Percentiles rank a stretch among this genome's conserved stretches.
Conservation (phyloP, 768 basidiomycete genomes). For the Russula griseocarnosa region DNA sequence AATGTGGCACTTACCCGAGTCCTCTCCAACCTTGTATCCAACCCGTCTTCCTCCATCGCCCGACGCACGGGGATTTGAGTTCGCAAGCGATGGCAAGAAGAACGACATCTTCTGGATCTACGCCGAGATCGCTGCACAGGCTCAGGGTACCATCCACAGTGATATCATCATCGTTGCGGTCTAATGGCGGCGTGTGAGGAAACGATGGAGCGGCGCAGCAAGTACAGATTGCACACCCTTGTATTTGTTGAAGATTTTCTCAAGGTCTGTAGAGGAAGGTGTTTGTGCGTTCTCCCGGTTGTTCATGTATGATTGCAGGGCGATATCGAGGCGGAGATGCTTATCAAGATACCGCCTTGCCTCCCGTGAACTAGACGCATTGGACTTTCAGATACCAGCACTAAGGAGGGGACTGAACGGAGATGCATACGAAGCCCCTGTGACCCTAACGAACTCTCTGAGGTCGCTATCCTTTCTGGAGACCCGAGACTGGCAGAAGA, state of each 20-base stretch:
- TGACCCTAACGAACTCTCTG: slow-evolving; percentile 20
- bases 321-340: slow-evolving; percentile 65
- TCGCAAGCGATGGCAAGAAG: slow-evolving; percentile 79
- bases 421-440: slow-evolving; percentile 25
- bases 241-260: slow-evolving; percentile 42
- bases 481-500: slow-evolving; percentile 16
- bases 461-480: slow-evolving; percentile 21
- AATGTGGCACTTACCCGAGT: slow-evolving; percentile 49
- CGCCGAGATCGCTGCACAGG: slow-evolving; percentile 64
- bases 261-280: slow-evolving; percentile 37
- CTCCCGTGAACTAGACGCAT: slow-evolving; percentile 42
- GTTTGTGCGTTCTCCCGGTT: slow-evolving; percentile 39
- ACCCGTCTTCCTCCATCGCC: slow-evolving; percentile 62
- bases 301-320: slow-evolving; percentile 69
- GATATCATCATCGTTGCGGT: slow-evolving; percentile 59
- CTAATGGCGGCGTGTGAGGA: slow-evolving; percentile 34
- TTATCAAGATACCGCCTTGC: slow-evolving; percentile 67
- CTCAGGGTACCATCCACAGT: slow-evolving; percentile 75
- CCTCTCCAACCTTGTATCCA: slow-evolving; percentile 82
- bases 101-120: slow-evolving; percentile 78
- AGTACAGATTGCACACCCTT: slow-evolving; percentile 36
- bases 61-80: slow-evolving; percentile 69
- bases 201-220: not conserved
- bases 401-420: not conserved
- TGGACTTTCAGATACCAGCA: not conserved